Evolutionary conservation across 257 asterid genomes (phyloP), one percentile per base, ranked within the genome.

Genomic region (Forsythia suspensa): DNA sequence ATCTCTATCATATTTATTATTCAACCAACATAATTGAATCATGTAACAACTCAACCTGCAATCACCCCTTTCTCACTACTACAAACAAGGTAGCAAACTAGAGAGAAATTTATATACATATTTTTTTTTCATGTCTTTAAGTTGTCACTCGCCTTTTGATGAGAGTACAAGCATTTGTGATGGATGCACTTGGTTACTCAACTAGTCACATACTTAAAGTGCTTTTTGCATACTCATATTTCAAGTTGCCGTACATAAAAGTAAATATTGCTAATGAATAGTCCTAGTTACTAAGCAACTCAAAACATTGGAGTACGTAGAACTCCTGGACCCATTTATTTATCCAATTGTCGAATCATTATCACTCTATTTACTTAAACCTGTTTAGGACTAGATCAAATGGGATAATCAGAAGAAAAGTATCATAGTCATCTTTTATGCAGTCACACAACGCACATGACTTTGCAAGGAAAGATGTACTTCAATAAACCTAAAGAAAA

Each of bases 241-340:
- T 63, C 38, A 63, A 63, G 70, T n/a, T 63, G 34, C 29, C 4
- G 34, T 63, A 63, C 0, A 37, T 63, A 63, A 63, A 63, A 63
- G 70, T 63, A 63, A 63, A 63, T 38, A 63, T 63, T 63, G 36
- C 9, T 63, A 63, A 20, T 63, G 70, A 63, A 63, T 63, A 63
- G 0, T 29, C 70, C 34, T 29, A 0, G 70, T 63, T 63, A 63
- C 11, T 20, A 63, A 20, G 70, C 70, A 63, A 63, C 70, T 63
- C 70, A 20, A 63, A 63, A n/a, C 38, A 40, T 5, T 40, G 43
- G 7, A 40, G 42, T 6, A 40, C 7, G 0, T 40, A 40, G 42
- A 40, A 40, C 70, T 63, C n/a, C 20, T 21, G 11, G 16, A 2
- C 37, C 20, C 37, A 63, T 63, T 1, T 63, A 20, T 61, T 63